phyloP scores from a whole-genome alignment of 345 rosid genomes.

The Noccaea caerulescens region DNA sequence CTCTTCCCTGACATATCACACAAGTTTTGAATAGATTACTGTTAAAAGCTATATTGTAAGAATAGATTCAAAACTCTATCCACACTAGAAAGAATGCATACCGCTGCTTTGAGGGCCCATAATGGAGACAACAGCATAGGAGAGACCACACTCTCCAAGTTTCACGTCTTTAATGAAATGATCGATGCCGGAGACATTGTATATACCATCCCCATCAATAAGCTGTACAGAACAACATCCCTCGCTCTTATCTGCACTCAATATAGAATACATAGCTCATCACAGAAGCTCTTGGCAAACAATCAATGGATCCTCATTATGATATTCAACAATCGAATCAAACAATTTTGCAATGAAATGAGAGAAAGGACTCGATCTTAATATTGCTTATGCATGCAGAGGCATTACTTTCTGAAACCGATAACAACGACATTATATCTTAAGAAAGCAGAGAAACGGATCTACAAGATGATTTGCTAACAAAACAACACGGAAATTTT shows the following conservation, averaged over 20 bases:
- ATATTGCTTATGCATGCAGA: constrained; percentile 5
- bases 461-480: constrained; percentile 13
- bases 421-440: background rate
- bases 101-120: constrained; percentile 99
- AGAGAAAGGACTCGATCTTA: background rate
- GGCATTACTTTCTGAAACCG: constrained; percentile 10
- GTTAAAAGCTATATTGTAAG: background rate
- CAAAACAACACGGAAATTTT: background rate
- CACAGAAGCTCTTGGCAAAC: background rate
- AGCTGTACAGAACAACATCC: constrained; percentile 75
- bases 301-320: background rate
- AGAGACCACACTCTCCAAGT: constrained; percentile 78
- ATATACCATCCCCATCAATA: constrained; percentile 83
- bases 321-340: background rate
- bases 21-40: constrained; percentile 28
- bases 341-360: constrained; percentile 9
- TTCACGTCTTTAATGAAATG: constrained; percentile 67
- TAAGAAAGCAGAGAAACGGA: constrained; percentile 11
- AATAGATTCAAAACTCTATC: background rate
- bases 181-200: constrained; percentile 63
- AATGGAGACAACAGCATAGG: constrained; percentile 89
- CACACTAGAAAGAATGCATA: constrained; percentile 37
- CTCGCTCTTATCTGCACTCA: constrained; percentile 49
- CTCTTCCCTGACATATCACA: constrained; percentile 80
- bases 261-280: constrained; percentile 5